Conservation (phyloP, 148 eudicot species). For the Silene conica region DNA sequence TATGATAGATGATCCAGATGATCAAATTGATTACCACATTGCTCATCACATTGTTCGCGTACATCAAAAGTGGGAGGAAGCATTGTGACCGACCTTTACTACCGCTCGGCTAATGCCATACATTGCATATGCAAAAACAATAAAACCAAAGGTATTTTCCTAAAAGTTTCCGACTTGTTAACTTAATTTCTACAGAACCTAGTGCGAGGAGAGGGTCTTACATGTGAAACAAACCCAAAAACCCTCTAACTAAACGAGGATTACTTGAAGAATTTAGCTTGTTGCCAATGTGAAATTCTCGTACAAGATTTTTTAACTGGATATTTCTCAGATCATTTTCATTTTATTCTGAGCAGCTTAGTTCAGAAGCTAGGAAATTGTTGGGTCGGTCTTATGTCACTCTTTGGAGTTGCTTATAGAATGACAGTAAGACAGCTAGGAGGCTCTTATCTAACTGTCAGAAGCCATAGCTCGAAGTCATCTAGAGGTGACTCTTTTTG, state of each 20-base stretch:
- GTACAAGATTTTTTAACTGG: background rate
- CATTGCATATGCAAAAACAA: slow-evolving; percentile 77
- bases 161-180: background rate
- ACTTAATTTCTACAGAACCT: background rate
- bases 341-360: slow-evolving; percentile 46
- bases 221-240: background rate
- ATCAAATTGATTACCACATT: slow-evolving; percentile 86
- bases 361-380: slow-evolving; percentile 67
- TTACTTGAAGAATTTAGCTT: background rate
- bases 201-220: background rate
- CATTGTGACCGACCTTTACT: slow-evolving; percentile 79
- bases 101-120: slow-evolving; percentile 85
- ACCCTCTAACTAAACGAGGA: background rate
- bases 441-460: slow-evolving; percentile 87
- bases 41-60: slow-evolving; percentile 95
- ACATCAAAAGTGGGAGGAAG: slow-evolving; percentile 90
- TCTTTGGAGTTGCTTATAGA: slow-evolving; percentile 91
- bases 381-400: slow-evolving; percentile 86
- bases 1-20: slow-evolving; percentile 99
- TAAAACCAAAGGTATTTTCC: slow-evolving; percentile 73
- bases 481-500: slow-evolving; percentile 53
- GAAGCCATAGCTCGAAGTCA: slow-evolving; percentile 88
- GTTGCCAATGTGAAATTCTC: background rate
- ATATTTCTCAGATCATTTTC: background rate
- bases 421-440: slow-evolving; percentile 98